Evolutionary conservation across 1,139 yeast species (phyloP).

Genomic region (Candida tropicalis): DNA sequence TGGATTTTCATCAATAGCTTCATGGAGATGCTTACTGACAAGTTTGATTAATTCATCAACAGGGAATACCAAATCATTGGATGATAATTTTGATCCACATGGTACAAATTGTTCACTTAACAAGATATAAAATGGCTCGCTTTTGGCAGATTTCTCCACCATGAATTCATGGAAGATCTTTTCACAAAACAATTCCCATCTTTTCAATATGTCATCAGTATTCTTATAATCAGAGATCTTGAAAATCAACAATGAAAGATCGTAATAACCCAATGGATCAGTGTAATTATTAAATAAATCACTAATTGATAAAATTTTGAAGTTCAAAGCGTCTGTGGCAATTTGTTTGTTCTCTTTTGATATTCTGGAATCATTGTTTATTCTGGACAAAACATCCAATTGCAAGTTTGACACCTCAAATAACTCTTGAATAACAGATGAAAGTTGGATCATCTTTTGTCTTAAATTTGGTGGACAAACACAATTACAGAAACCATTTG

Average conservation of each 20-base stretch:
- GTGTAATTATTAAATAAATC: slow-evolving; percentile 86
- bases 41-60: slow-evolving; percentile 69
- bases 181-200: slow-evolving; percentile 70
- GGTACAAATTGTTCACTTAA: slow-evolving; percentile 40
- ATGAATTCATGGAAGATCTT: slow-evolving; percentile 40
- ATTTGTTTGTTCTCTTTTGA: slow-evolving; percentile 46
- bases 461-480: slow-evolving; percentile 77
- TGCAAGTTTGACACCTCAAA: slow-evolving; percentile 89
- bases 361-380: slow-evolving; percentile 62
- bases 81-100: slow-evolving; percentile 48
- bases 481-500: slow-evolving; percentile 90
- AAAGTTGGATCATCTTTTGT: slow-evolving; percentile 73
- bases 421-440: slow-evolving; percentile 72
- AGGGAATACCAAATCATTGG: slow-evolving; percentile 78
- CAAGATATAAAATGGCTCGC: slow-evolving; percentile 42
- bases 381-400: slow-evolving; percentile 69
- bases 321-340: slow-evolving; percentile 59
- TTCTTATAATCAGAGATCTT: slow-evolving; percentile 81
- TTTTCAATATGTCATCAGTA: slow-evolving; percentile 67
- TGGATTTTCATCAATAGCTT: slow-evolving; percentile 41
- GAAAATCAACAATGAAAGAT: slow-evolving; percentile 75
- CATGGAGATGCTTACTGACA: slow-evolving; percentile 44
- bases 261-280: slow-evolving; percentile 86
- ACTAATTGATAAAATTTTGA: slow-evolving; percentile 67
- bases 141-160: slow-evolving; percentile 30